A percentile compares a stretch with the other conserved stretches of the same genome.
These are phyloP conservation scores for Diplodia sapinea DNA, from an alignment of 2,329 filamentous ascomycete species.

Conservation along the genomic window DNA sequence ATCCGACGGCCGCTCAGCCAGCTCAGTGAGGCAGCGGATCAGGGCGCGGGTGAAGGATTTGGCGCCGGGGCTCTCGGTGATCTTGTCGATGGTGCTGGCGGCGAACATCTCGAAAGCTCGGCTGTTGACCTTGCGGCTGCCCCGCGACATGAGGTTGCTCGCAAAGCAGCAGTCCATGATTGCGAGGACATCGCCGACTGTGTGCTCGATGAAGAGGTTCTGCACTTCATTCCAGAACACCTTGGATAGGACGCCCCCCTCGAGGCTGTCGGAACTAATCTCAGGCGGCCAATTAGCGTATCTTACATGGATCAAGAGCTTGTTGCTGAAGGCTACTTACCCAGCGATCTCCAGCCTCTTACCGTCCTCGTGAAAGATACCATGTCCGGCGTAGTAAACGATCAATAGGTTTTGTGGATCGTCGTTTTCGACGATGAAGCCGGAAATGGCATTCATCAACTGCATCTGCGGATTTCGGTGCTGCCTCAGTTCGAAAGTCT, in stretches of 20 bases:
- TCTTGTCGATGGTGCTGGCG: conserved; percentile 22
- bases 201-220: conserved; percentile 28
- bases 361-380: conserved; percentile 14
- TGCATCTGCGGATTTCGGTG: conserved; percentile 30
- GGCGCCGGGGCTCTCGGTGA: conserved; percentile 27
- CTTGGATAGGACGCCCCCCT: background rate
- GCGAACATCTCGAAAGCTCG: conserved; percentile 32
- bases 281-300: too few relatives aligned
- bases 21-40: conserved; percentile 22
- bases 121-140: background rate
- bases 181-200: conserved; percentile 34
- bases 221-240: conserved; percentile 34
- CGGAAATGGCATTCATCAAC: conserved; percentile 29
- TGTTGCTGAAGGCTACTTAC: conserved; percentile 33
- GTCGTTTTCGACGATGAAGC: conserved; percentile 33
- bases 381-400: conserved; percentile 36
- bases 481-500: background rate
- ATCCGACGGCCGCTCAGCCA: background rate
- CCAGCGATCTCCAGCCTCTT: conserved; percentile 33
- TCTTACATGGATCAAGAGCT: too few relatives aligned
- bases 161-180: conserved; percentile 40
- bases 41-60: conserved; percentile 32
- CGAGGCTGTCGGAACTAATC: too few relatives aligned
- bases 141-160: conserved; percentile 30
- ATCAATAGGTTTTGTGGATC: conserved; percentile 36